These are phyloP conservation scores for Colletotrichum costaricense DNA, from an alignment of 2,329 filamentous ascomycete species.

Conservation along the genomic window DNA sequence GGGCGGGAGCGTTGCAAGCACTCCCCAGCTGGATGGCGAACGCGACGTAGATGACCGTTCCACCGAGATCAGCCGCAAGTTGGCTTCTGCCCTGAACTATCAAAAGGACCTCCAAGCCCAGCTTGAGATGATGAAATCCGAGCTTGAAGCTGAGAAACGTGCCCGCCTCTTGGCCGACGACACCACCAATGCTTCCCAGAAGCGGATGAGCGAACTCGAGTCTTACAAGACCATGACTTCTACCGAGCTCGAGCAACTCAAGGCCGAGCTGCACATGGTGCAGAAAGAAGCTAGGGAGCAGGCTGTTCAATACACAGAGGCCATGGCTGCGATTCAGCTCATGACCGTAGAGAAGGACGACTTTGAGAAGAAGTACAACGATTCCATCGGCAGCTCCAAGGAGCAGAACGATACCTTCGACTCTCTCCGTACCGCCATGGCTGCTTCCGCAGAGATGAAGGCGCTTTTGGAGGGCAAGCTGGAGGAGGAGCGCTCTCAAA, in stretches of 20 bases:
- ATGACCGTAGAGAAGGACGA: slow-evolving; percentile 90
- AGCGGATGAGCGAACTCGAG: slow-evolving; percentile 86
- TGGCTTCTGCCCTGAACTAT: slow-evolving; percentile 82
- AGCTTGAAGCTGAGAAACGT: slow-evolving; percentile 84
- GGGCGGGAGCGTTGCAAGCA: slow-evolving; percentile 71
- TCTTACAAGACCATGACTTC: slow-evolving; percentile 84
- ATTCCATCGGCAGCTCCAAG: slow-evolving; percentile 73
- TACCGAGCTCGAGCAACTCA: slow-evolving; percentile 85
- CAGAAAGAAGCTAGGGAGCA: slow-evolving; percentile 86
- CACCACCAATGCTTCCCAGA: slow-evolving; percentile 83
- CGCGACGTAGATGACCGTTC: slow-evolving; percentile 74
- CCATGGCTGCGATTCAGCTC: slow-evolving; percentile 78
- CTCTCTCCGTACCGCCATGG: slow-evolving; percentile 81
- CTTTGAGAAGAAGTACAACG: slow-evolving; percentile 74
- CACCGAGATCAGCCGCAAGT: slow-evolving; percentile 81
- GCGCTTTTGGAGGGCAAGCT: slow-evolving; percentile 82
- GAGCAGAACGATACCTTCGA: slow-evolving; percentile 79
- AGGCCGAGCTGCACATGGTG: slow-evolving; percentile 84
- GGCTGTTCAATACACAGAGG: slow-evolving; percentile 80
- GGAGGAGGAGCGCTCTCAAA: slow-evolving; percentile 81
- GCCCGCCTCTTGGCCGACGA: slow-evolving; percentile 90
- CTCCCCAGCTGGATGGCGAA: slow-evolving; percentile 69
- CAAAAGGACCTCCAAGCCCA: slow-evolving; percentile 86
- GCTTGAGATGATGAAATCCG: slow-evolving; percentile 74
- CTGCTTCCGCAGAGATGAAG: slow-evolving; percentile 82